Conservation (phyloP, 257 asterid genomes). For the Solanum lignicaule region DNA sequence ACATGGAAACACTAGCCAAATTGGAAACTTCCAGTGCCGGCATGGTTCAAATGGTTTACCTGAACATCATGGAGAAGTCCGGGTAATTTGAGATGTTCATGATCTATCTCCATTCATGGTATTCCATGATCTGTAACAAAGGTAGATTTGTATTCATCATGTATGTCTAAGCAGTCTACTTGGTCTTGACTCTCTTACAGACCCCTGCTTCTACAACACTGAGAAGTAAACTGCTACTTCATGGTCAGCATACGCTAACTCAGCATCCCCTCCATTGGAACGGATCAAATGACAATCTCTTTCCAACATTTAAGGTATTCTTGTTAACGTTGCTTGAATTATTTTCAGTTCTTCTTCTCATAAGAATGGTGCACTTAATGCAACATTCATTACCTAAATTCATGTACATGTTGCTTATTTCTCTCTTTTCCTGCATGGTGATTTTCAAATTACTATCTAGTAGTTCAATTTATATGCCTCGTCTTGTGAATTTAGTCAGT, state of each 20-base stretch:
- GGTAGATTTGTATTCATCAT: neutral
- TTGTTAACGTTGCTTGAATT: neutral
- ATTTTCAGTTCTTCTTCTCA: neutral
- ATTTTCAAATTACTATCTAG: neutral
- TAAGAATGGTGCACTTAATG: neutral
- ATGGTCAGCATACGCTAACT: conserved; percentile 13
- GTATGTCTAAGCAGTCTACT: neutral
- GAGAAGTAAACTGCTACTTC: conserved; percentile 22
- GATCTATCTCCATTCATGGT: neutral
- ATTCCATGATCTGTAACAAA: neutral
- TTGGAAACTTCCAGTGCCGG: conserved; percentile 18
- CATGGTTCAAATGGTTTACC: conserved; percentile 22
- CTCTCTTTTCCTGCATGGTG: neutral
- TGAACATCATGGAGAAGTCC: conserved; percentile 19
- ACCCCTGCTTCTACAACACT: conserved; percentile 29
- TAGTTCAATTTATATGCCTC: neutral
- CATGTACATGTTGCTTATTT: neutral
- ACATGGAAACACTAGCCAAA: conserved; percentile 21
- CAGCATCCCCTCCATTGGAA: conserved; percentile 31
- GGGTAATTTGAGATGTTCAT: conserved; percentile 29
- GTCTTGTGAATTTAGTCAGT: neutral
- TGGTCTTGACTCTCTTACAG: conserved; percentile 16
- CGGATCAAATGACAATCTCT: conserved; percentile 26
- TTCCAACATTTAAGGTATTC: conserved; percentile 46
- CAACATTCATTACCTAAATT: neutral